phyloP scores from a whole-genome alignment of 139 green algal species.

The Asterochloris erici region DNA sequence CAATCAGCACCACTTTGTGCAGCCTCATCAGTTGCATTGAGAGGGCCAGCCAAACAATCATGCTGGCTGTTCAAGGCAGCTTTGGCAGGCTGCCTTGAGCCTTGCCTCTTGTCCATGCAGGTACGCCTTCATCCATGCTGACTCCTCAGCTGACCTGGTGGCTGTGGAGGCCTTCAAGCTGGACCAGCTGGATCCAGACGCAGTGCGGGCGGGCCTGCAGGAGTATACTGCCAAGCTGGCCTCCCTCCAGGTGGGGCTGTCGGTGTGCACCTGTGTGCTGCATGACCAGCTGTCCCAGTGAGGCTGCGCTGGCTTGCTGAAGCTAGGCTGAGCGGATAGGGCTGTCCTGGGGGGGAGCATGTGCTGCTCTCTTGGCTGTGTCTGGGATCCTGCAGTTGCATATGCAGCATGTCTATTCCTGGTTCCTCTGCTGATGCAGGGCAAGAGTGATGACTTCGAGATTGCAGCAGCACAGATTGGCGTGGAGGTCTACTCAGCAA shows the following conservation, averaged over 20 bases:
- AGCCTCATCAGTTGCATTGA: no score
- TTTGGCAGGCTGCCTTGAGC: background rate
- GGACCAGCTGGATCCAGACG: constrained; percentile 67
- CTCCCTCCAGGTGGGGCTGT: constrained; percentile 12
- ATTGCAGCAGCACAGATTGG: constrained; percentile 82
- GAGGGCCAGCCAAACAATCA: no score
- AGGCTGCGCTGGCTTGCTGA: background rate
- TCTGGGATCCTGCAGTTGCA: background rate
- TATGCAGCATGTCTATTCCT: no score
- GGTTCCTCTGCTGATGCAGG: constrained; percentile 17
- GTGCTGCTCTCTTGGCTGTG: background rate
- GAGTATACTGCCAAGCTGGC: constrained; percentile 78
- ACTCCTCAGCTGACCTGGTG: constrained; percentile 74
- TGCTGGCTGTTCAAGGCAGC: no score
- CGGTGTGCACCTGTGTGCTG: background rate
- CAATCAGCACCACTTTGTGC: no score
- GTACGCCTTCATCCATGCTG: constrained; percentile 87
- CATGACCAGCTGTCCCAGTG: background rate
- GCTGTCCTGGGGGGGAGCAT: background rate
- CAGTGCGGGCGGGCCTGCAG: constrained; percentile 60
- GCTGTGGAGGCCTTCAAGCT: constrained; percentile 81
- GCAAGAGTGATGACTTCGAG: constrained; percentile 82
- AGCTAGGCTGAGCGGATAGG: background rate
- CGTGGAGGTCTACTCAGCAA: constrained; percentile 85
- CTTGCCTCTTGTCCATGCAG: constrained; percentile 6